These are phyloP conservation scores for Mrakia gelida DNA, from an alignment of 768 basidiomycete species.

Conservation along the genomic window DNA sequence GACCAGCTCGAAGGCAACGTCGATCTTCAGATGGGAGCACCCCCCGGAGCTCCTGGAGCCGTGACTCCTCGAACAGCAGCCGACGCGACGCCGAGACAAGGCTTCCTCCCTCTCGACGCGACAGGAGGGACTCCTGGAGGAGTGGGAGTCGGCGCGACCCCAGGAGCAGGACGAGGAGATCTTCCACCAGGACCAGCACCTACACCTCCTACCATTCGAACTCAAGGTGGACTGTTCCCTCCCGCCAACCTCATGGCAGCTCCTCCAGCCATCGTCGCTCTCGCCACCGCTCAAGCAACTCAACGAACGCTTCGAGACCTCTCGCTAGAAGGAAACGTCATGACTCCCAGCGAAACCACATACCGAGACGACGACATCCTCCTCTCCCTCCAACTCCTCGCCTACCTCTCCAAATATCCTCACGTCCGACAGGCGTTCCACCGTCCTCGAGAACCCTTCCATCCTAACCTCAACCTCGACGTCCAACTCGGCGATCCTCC, in stretches of 20 bases:
- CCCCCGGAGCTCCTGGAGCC: conserved; percentile 31
- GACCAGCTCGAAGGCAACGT: conserved; percentile 28
- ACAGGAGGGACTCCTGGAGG: not conserved
- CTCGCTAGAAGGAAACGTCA: conserved; percentile 25
- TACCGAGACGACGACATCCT: conserved; percentile 94
- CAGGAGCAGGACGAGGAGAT: conserved; percentile 35
- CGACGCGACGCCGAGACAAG: conserved; percentile 29
- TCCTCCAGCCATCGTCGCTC: conserved; percentile 28
- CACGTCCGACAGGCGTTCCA: conserved; percentile 96
- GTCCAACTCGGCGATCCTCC: conserved; percentile 31
- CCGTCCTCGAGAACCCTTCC: conserved; percentile 54
- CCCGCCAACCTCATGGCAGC: conserved; percentile 4
- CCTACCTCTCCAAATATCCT: conserved; percentile 95
- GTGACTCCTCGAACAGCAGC: conserved; percentile 26
- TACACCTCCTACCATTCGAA: not conserved
- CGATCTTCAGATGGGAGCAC: conserved; percentile 33
- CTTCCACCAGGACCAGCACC: conserved; percentile 12
- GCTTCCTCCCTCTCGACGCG: conserved; percentile 25
- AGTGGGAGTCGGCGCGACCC: not conserved
- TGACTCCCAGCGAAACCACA: conserved; percentile 39
- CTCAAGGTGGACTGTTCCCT: not conserved
- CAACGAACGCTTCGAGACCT: conserved; percentile 33
- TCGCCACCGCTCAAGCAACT: conserved; percentile 33
- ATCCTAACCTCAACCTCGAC: conserved; percentile 41
- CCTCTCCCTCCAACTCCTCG: conserved; percentile 82